Base-by-base conservation (phyloP, 2,329 filamentous ascomycete genomes). In the Chlorencoelia australis region DNA sequence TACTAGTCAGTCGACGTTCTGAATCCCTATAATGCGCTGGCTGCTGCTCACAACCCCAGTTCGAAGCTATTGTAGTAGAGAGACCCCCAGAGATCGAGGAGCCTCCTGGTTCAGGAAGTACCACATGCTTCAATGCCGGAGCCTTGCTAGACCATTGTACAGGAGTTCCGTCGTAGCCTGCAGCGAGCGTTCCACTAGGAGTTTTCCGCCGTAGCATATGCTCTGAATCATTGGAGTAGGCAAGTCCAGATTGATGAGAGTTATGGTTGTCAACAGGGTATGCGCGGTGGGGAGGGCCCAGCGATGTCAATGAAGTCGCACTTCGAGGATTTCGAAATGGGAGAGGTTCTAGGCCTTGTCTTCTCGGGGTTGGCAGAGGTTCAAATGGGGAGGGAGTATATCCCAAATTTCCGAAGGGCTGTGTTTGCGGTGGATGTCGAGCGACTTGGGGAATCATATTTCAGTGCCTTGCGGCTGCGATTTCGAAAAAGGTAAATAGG, bases 161-260 rank as follows among this genome's bases (percentile, higher is more conserved):
- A 2, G 79, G 77, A 4, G 83, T 84, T 20, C 83, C 86, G 67
- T 96, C 88, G 54, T 94, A 95, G 8, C 86, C 87, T 36, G 84
- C 86, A 46, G 89, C 81, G 43, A 96, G 72, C 24, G 87, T 94
- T n/a, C 89, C 91, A 53, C 80, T 89, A 4, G 89, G 91, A 7
- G 89, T 96, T 60, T 96, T 96, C 47, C 89, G 76, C 47, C 89
- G 77, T 39, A 95, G 67, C 50, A 85, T 82, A 58, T 94, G 79
- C 58, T 94, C 86, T n/a, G 50, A 46, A 7, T 47, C 10, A 19
- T 20, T 30, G 24, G 31, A 25, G 14, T 31, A 26, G 11, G 27
- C n/a, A 5, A 47, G 29, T 16, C 42, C 39, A 20, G 39, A 31
- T 35, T 44, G 46, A 18, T 35, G 43, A 17, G 27, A 29, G 21